A percentile compares a stretch with the other conserved stretches of the same genome.
Evolutionary conservation across 306 rosid species (phyloP).

Genomic region (Ammopiptanthus mongolicus): DNA sequence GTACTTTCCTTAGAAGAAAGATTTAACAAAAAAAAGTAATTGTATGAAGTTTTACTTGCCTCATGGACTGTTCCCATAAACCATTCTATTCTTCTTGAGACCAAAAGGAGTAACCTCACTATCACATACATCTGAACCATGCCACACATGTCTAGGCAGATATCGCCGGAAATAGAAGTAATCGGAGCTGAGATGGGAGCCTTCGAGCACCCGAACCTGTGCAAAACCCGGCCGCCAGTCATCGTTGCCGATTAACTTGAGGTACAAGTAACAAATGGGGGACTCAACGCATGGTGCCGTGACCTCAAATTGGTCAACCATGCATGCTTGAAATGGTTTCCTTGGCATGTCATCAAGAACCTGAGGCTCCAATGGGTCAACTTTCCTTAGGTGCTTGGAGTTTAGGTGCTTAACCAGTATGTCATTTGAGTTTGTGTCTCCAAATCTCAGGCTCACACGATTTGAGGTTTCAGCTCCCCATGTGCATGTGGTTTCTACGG

Average conservation of each 20-base stretch:
- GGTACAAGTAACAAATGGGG: slow-evolving; percentile 65
- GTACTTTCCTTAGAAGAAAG: not conserved
- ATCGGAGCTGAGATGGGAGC: slow-evolving; percentile 47
- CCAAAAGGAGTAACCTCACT: slow-evolving; percentile 72
- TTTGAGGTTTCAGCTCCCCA: slow-evolving; percentile 74
- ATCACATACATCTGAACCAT: slow-evolving; percentile 64
- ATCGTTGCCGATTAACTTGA: slow-evolving; percentile 57
- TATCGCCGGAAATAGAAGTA: slow-evolving; percentile 55
- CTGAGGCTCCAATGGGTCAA: slow-evolving; percentile 53
- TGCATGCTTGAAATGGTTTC: slow-evolving; percentile 78
- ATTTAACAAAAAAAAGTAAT: not conserved
- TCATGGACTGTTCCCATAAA: slow-evolving; percentile 25
- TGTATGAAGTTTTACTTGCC: not conserved
- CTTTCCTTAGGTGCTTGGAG: slow-evolving; percentile 47
- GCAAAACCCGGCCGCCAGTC: slow-evolving; percentile 83
- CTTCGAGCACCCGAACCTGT: slow-evolving; percentile 39
- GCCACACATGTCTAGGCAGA: slow-evolving; percentile 73
- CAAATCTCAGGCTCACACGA: slow-evolving; percentile 67
- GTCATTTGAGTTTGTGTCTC: slow-evolving; percentile 62
- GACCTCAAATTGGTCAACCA: slow-evolving; percentile 64
- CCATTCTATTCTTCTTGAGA: slow-evolving; percentile 46
- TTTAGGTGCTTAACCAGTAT: slow-evolving; percentile 55
- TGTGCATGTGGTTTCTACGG: slow-evolving; percentile 69
- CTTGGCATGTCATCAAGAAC: slow-evolving; percentile 60
- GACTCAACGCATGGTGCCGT: slow-evolving; percentile 55